Conservation (phyloP, 1,284 basidiomycete genomes). For the Rhodotorula sp. region DNA sequence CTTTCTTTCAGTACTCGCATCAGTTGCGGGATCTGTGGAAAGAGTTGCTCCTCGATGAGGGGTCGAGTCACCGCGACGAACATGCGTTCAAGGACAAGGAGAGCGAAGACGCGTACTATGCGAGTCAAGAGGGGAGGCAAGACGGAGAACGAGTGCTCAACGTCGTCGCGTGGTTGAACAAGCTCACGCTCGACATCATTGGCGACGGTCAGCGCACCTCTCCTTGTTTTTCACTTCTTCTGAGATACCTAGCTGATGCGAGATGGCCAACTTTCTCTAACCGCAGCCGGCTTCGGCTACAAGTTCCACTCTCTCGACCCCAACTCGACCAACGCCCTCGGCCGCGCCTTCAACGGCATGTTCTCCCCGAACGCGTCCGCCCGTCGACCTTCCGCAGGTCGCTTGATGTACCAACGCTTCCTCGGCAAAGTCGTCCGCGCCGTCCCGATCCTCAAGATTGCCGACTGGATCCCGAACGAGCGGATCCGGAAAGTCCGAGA, state of each 20-base stretch:
- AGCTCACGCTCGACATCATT: constrained; percentile 47
- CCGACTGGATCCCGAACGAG: constrained; percentile 27
- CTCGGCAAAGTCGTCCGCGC: constrained; percentile 21
- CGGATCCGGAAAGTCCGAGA: constrained; percentile 15
- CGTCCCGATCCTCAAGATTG: constrained; percentile 27
- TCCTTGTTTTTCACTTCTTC: no score
- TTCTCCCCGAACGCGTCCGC: constrained; percentile 10
- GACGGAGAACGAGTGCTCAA: constrained; percentile 41
- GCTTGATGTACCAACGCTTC: constrained; percentile 12
- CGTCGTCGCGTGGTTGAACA: constrained; percentile 40
- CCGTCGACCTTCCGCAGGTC: not conserved
- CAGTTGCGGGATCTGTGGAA: constrained; percentile 31
- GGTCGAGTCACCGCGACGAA: constrained; percentile 11
- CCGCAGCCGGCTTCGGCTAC: constrained; percentile 39
- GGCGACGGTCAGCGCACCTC: constrained; percentile 28
- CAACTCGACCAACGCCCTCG: constrained; percentile 42
- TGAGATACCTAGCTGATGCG: not conserved
- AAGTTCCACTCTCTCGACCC: constrained; percentile 42
- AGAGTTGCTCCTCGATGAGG: constrained; percentile 12
- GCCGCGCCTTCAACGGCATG: constrained; percentile 38
- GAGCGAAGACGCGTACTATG: not conserved
- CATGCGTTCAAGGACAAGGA: constrained; percentile 31
- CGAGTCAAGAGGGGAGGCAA: not conserved
- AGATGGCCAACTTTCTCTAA: not conserved
- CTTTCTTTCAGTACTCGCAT: constrained; percentile 64